These are phyloP conservation scores for Neocallimastix lanati DNA, from an alignment of 192 early-diverging fungal genomes.

Conservation along the genomic window DNA sequence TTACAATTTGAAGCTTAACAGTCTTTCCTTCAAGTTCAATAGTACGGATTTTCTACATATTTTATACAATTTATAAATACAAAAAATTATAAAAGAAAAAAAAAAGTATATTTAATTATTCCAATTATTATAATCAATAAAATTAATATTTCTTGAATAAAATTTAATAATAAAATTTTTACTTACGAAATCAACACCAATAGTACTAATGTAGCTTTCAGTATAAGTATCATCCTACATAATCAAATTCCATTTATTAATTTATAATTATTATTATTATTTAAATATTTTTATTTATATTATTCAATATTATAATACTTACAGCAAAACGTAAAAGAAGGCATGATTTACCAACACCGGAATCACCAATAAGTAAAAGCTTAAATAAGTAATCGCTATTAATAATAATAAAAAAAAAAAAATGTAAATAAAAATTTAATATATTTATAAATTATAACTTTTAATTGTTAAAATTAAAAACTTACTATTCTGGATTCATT, in stretches of 20 bases:
- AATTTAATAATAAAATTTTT: too few relatives aligned
- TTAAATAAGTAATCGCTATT: constrained; percentile 95
- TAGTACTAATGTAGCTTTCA: constrained; percentile 94
- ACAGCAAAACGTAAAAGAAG: constrained; percentile 85
- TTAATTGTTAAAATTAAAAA: neutral
- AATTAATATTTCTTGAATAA: too few relatives aligned
- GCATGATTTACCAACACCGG: constrained; percentile 95
- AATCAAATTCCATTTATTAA: neutral
- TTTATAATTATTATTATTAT: too few relatives aligned
- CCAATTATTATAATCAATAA: too few relatives aligned
- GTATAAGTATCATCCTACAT: constrained; percentile 93
- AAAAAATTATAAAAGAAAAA: too few relatives aligned
- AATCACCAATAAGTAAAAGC: constrained; percentile 95
- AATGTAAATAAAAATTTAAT: too few relatives aligned
- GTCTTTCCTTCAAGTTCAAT: constrained; percentile 98
- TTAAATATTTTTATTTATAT: too few relatives aligned
- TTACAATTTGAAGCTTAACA: constrained; percentile 92
- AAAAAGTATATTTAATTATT: too few relatives aligned
- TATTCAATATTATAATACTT: constrained; percentile 3
- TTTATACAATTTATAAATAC: too few relatives aligned
- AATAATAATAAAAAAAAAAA: too few relatives aligned
- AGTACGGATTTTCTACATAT: constrained; percentile 84
- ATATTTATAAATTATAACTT: too few relatives aligned
- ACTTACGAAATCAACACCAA: constrained; percentile 96
- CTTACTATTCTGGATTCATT: neutral